Base-by-base conservation (phyloP, 495 filamentous ascomycete species). In the Entonaema liquescens region DNA sequence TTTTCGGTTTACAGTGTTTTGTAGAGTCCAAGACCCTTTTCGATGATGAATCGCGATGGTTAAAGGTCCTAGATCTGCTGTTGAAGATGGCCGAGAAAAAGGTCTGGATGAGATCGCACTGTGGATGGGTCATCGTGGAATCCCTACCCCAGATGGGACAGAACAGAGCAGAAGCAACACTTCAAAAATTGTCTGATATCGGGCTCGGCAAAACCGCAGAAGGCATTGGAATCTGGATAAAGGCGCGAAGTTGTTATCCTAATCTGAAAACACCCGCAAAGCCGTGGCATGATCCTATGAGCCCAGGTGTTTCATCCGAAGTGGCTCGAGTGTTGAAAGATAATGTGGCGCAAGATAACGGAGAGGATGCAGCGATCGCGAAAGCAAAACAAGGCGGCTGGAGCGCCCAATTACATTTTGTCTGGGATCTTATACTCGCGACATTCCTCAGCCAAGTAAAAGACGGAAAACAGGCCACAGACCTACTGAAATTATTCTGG, bases 161-260 rank as follows among this genome's bases (percentile, higher is more conserved):
- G 68, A 74, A 82, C 44, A 86, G 85, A 33, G 86, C 88, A 15
- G 85, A 90, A 65, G 78, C 80, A 23, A 87, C 91, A 0, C 80
- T 97, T 62, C 80, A 89, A 56, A 84, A 81, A 13, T 69, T 97
- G 8, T 80, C 82, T 23, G 84, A 89, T 36, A 83, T 86, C 47
- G 89, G 91, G 0, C 78, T 95, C 44, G 87, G 86, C 19, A 88
- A 90, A 71, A 93, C 92, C 4, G 89, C 92, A 0, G 95, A 98
- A 75, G 95, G 95, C 17, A 86, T 97, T 47, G 92, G 92, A 3
- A 87, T 97, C 61, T 99, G 95, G 95, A 82, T 98, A 56, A 84
- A 83, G 8, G 85, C 90, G 11, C 81, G 84, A 65, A 85, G 88
- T 62, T 78, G 82, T 47, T 93, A 91, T 72, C 88, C 92, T 0